Conservation (phyloP, 148 eudicot species). For the Simmondsia chinensis region DNA sequence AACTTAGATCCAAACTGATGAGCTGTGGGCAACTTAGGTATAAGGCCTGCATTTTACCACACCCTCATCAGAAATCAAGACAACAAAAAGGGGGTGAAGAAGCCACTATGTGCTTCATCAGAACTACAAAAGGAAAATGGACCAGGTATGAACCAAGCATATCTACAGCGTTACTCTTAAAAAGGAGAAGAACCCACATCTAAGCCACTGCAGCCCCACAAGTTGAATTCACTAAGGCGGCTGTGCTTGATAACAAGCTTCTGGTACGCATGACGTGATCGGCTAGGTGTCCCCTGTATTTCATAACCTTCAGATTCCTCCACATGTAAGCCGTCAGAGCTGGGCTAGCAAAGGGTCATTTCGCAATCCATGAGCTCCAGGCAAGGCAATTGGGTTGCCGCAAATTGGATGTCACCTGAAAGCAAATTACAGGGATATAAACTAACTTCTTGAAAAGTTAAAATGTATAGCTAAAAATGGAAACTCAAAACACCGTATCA, state of each 20-base stretch:
- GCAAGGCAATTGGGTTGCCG: conserved; percentile 84
- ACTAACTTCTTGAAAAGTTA: neutral
- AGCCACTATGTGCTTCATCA: too few relatives aligned
- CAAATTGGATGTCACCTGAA: conserved; percentile 95
- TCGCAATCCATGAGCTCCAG: conserved; percentile 98
- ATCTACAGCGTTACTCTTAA: too few relatives aligned
- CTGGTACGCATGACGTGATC: conserved; percentile 52
- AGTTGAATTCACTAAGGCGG: conserved; percentile 71
- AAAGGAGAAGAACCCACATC: conserved; percentile 54
- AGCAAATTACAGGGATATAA: conserved; percentile 4
- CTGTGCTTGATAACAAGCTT: conserved; percentile 85
- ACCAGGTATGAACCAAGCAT: neutral
- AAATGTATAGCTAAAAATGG: too few relatives aligned
- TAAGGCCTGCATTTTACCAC: conserved; percentile 49
- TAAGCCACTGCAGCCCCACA: conserved; percentile 98
- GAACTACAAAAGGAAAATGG: neutral
- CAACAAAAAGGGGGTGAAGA: too few relatives aligned
- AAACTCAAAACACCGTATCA: too few relatives aligned
- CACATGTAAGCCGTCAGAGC: conserved; percentile 13
- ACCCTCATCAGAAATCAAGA: too few relatives aligned
- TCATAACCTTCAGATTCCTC: conserved; percentile 24
- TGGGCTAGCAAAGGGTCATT: conserved; percentile 62
- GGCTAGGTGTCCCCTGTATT: conserved; percentile 36
- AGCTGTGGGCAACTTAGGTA: conserved; percentile 84
- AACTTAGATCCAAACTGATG: conserved; percentile 65